Percentiles rank a stretch among this genome's conserved stretches.
phyloP scores from a whole-genome alignment of 352 stramenopile genomes.

The Elongisporangium undulatum region DNA sequence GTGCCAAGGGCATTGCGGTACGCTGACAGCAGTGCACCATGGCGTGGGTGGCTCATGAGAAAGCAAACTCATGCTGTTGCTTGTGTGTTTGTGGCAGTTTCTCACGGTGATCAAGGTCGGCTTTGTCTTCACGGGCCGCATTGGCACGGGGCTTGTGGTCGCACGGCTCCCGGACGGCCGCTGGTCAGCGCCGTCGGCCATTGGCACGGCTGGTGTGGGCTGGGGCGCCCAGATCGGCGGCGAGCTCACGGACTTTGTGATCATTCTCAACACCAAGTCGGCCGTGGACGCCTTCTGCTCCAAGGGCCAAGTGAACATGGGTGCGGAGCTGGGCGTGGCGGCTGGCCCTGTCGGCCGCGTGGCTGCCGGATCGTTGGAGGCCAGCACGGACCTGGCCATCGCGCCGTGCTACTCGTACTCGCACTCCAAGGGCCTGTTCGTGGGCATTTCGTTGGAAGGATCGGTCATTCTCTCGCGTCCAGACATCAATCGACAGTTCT shows the following conservation, averaged over 20 bases:
- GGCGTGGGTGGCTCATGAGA: no score
- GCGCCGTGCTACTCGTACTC: conserved; percentile 92
- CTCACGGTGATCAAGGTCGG: conserved; percentile 91
- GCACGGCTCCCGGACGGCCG: conserved; percentile 88
- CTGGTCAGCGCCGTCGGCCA: conserved; percentile 95
- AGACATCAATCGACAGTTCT: conserved; percentile 92
- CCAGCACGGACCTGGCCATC: conserved; percentile 70
- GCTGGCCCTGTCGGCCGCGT: conserved; percentile 89
- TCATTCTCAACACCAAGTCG: conserved; percentile 91
- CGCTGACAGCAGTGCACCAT: no score
- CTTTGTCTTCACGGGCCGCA: conserved; percentile 80
- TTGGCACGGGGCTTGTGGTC: conserved; percentile 93
- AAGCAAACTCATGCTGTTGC: conserved; percentile 1
- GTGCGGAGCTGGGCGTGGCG: conserved; percentile 85
- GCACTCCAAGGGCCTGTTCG: conserved; percentile 88
- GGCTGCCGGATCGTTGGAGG: conserved; percentile 66
- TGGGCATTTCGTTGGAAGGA: conserved; percentile 87
- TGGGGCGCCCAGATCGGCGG: conserved; percentile 91
- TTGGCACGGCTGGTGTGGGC: conserved; percentile 87
- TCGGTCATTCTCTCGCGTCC: conserved; percentile 85
- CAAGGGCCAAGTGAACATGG: conserved; percentile 88
- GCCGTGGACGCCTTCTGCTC: conserved; percentile 83
- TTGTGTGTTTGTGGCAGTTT: conserved; percentile 58
- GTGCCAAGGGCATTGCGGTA: conserved; percentile 89
- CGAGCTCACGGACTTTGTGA: conserved; percentile 92